These are phyloP conservation scores for Lunularia cruciata DNA, from an alignment of 225 moss, liverwort and hornwort genomes.

Conservation along the genomic window DNA sequence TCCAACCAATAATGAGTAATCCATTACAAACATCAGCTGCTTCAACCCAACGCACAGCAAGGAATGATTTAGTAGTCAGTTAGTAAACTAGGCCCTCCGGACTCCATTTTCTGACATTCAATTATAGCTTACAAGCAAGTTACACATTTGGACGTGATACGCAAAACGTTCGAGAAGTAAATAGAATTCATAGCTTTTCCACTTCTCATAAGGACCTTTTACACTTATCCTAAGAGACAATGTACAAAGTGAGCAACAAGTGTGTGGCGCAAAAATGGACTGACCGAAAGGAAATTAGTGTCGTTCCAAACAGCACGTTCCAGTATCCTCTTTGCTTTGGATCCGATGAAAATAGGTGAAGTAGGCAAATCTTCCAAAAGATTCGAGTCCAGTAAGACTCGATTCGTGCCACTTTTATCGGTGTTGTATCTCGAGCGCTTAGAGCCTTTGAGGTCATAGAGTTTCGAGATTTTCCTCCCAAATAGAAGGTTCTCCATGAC, in stretches of 20 bases:
- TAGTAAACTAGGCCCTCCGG: no score
- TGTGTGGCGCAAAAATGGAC: conserved; percentile 10
- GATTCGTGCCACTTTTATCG: conserved; percentile 71
- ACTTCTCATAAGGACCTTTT: no score
- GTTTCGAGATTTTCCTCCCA: conserved; percentile 63
- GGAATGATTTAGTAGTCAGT: no score
- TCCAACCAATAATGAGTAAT: conserved; percentile 89
- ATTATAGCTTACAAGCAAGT: no score
- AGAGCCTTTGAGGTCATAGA: conserved; percentile 95
- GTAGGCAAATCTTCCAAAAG: conserved; percentile 88
- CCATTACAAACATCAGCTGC: conserved; percentile 87
- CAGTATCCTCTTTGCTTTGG: conserved; percentile 75
- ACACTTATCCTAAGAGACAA: neutral
- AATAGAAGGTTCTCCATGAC: conserved; percentile 98
- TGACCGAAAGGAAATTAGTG: conserved; percentile 94
- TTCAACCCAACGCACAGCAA: no score
- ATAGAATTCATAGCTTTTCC: no score
- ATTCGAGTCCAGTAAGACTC: conserved; percentile 82
- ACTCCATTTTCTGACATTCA: no score
- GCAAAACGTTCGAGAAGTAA: no score
- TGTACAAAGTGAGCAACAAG: no score
- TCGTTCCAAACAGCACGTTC: conserved; percentile 97
- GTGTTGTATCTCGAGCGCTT: conserved; percentile 80
- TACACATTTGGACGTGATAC: no score
- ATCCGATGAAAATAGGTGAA: conserved; percentile 89